These are phyloP conservation scores for Penicillium verrucosum DNA, from an alignment of 2,329 filamentous ascomycete species.

Conservation along the genomic window DNA sequence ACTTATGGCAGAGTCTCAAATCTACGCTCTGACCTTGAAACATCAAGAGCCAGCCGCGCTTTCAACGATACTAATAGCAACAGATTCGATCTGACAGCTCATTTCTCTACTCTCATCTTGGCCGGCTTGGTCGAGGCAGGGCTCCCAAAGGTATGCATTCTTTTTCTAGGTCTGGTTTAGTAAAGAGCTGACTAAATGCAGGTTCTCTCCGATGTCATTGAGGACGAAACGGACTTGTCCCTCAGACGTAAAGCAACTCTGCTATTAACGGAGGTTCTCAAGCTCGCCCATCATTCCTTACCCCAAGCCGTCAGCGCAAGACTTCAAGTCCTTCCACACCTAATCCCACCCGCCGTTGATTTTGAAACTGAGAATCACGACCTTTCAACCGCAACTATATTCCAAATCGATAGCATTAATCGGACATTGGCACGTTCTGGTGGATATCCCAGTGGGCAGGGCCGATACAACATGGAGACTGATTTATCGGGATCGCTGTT, in stretches of 20 bases:
- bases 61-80: constrained; percentile 67
- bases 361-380: constrained; percentile 71
- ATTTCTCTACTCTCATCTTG: constrained; percentile 86
- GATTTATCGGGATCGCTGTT: constrained; percentile 45
- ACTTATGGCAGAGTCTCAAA: constrained; percentile 95
- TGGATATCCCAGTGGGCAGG: constrained; percentile 39
- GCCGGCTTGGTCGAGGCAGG: constrained; percentile 81
- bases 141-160: constrained; percentile 52
- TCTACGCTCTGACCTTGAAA: constrained; percentile 62
- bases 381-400: constrained; percentile 83
- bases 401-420: constrained; percentile 97
- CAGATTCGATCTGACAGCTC: constrained; percentile 73
- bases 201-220: constrained; percentile 49
- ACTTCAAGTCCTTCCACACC: constrained; percentile 80
- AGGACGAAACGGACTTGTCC: constrained; percentile 48
- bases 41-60: constrained; percentile 48
- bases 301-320: constrained; percentile 78
- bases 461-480: constrained; percentile 43
- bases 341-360: constrained; percentile 72
- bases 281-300: constrained; percentile 80
- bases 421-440: constrained; percentile 82
- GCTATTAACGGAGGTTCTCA: constrained; percentile 84
- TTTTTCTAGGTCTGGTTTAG: not conserved
- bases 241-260: constrained; percentile 86
- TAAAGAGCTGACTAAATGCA: constrained; percentile 26